Evolutionary conservation across 345 rosid genomes (phyloP), one percentile per base, ranked within the genome.

Genomic region (Citrus mangshanensis): DNA sequence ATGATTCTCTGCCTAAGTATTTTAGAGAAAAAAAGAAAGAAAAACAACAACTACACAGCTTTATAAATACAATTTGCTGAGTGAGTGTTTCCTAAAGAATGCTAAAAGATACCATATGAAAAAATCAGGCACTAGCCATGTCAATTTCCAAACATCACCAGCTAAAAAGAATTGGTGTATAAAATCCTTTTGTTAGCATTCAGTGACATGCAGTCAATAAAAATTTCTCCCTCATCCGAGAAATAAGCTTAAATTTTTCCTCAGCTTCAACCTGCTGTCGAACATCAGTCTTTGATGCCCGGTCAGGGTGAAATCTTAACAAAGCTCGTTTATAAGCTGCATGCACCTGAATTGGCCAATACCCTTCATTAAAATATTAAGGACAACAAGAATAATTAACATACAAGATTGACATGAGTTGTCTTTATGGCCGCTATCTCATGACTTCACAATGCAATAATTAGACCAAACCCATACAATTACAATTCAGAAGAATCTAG

Each of bases 161-260:
- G 55, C 38, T 67, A 56, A 56, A 34, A 77, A 80, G 68, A 76
- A 63, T 65, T n/a, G 80, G 35, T 72, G 78, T 35, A 25, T 51
- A 49, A 4, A 67, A 63, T 58, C 67, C 42, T 66, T 73, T 34
- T 24, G 68, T 54, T 75, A 72, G 78, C 42, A 61, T 81, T 83
- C 79, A 81, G 55, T 58, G 61, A 46, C 80, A 83, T 38, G 82
- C 73, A 73, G 86, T 69, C 5, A 82, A 82, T 74, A 79, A 70
- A 83, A 88, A 86, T 77, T 89, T 88, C 80, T 89, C 97, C 85
- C 90, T 96, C 95, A 91, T 90, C 78, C 94, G 97, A 73, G 91
- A 86, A 79, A 96, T 88, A 73, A 93, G 92, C 83, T 96, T 96
- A 82, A 96, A 92, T 67, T 88, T 94, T 79, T 96, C 99, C 82